Percentiles rank a stretch among this genome's conserved stretches.
These are phyloP conservation scores for Globisporangium iwayamae DNA, from an alignment of 352 stramenopile species.

Conservation along the genomic window DNA sequence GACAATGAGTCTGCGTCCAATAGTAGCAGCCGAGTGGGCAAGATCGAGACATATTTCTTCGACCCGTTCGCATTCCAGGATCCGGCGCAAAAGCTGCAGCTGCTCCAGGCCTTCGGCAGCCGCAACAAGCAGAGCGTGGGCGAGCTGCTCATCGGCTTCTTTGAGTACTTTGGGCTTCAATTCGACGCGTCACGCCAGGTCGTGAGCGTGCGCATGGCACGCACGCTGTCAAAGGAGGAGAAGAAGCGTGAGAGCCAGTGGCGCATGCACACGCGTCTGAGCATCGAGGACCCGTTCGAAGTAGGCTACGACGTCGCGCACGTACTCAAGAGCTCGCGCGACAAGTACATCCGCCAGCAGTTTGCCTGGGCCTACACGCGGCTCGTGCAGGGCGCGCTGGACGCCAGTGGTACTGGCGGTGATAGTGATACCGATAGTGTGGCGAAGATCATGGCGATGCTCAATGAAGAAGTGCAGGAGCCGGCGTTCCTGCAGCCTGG, in stretches of 20 bases:
- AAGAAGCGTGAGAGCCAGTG: constrained; percentile 65
- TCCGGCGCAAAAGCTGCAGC: constrained; percentile 36
- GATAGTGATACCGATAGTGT: not conserved
- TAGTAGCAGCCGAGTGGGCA: constrained; percentile 17
- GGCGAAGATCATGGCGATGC: constrained; percentile 5
- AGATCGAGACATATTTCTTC: constrained; percentile 83
- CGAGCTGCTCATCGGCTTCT: constrained; percentile 69
- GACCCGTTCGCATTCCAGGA: constrained; percentile 65
- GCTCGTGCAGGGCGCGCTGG: constrained; percentile 38
- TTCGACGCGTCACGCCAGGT: constrained; percentile 72
- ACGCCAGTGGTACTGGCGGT: not conserved
- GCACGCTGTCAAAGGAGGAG: constrained; percentile 68
- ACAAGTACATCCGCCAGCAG: constrained; percentile 86
- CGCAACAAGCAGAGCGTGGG: constrained; percentile 55
- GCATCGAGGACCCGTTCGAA: constrained; percentile 99
- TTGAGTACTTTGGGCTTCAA: constrained; percentile 66
- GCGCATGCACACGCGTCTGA: constrained; percentile 74
- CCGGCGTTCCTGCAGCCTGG: constrained; percentile 14
- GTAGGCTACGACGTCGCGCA: constrained; percentile 97
- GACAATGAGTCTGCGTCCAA: constrained; percentile 27
- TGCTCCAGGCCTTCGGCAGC: constrained; percentile 36
- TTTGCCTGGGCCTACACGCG: constrained; percentile 69
- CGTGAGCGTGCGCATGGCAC: constrained; percentile 65
- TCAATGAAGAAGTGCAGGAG: constrained; percentile 13
- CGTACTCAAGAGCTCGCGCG: constrained; percentile 89